Evolutionary conservation across 306 rosid genomes (phyloP).

Genomic region (Dalbergia cultrata): DNA sequence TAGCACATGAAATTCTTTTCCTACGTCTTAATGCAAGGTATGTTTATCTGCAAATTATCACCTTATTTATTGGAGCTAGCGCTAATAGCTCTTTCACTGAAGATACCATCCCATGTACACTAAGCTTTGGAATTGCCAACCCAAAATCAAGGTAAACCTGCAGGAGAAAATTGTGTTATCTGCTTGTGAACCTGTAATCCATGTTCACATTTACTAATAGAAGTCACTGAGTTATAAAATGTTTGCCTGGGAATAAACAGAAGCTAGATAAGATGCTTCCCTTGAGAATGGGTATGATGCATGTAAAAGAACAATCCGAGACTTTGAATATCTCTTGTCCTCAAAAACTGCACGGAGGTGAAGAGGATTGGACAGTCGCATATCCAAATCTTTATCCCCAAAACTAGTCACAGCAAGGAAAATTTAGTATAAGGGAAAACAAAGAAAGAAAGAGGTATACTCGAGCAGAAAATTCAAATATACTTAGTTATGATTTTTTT

Average conservation of each 20-base stretch:
- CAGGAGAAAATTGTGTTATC: constrained; percentile 36
- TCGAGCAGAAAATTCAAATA: constrained; percentile 32
- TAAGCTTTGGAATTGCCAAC: constrained; percentile 85
- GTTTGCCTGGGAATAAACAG: constrained; percentile 84
- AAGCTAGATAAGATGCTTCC: constrained; percentile 94
- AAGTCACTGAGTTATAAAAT: constrained; percentile 29
- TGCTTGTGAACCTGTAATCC: constrained; percentile 19
- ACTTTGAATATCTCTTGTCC: constrained; percentile 78
- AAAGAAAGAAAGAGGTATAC: neutral
- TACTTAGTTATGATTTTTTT: neutral
- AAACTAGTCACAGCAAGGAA: constrained; percentile 60
- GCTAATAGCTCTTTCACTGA: constrained; percentile 89
- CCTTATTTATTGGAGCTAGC: constrained; percentile 91
- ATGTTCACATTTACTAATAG: constrained; percentile 27
- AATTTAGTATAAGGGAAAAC: constrained; percentile 26
- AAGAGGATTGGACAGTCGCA: constrained; percentile 89
- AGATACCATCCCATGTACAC: constrained; percentile 90
- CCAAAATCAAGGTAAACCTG: constrained; percentile 97
- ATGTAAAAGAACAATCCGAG: constrained; percentile 82
- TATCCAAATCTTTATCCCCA: constrained; percentile 88
- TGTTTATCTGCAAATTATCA: constrained; percentile 37
- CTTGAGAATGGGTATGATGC: constrained; percentile 92
- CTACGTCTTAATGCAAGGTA: constrained; percentile 1
- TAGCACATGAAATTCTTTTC: neutral
- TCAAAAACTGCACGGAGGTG: constrained; percentile 83